Base-by-base conservation (phyloP, 2,329 filamentous ascomycete genomes). In the Fusarium sp. region DNA sequence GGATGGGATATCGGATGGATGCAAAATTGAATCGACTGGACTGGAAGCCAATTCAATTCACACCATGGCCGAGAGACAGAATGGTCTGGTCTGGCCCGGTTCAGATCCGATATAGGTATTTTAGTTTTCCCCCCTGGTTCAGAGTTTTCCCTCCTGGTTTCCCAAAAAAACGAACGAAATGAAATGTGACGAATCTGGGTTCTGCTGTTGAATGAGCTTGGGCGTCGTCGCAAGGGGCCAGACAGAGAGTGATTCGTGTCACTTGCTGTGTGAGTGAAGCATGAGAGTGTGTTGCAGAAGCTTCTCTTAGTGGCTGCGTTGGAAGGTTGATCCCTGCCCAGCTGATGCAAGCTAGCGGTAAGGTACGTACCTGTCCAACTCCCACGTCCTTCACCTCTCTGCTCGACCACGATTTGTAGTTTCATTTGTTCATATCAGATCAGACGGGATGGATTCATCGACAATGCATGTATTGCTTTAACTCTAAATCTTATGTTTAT, bases 311-410 rank as follows among this genome's bases (percentile, higher is more conserved):
- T 67, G 57, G 56, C 38, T 56, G 56, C 37, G 52, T n/a, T 54
- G 47, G 50, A 66, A 57, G 54, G 65, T 38, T 69, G 57, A 77
- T 69, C 76, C 72, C 62, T 77, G 69, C 63, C 64, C 61, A 60
- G 74, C 62, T 73, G 66, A 64, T 58, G 58, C 45, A 20, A 40
- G 56, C 37, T 22, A 57, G 62, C 45, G 22, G 42, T 7, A 22
- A 24, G 58, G 40, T 56, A 59, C 54, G 61, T 74, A 74, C 47
- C 24, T 29, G 16, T 22, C 16, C 47, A 29, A 29, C 47, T 52
- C 47, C 47, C 47, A 29, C 45, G 24, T 29, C 24, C 45, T 27
- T 13, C 8, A 40, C n/a, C 38, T 47, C 40, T 45, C 22, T 47
- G 22, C 22, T 29, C 47, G 47, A 52, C 47, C 27, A 27, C 47